Conservation (phyloP, 1,284 basidiomycete genomes). For the Heterobasidion occidentale region DNA sequence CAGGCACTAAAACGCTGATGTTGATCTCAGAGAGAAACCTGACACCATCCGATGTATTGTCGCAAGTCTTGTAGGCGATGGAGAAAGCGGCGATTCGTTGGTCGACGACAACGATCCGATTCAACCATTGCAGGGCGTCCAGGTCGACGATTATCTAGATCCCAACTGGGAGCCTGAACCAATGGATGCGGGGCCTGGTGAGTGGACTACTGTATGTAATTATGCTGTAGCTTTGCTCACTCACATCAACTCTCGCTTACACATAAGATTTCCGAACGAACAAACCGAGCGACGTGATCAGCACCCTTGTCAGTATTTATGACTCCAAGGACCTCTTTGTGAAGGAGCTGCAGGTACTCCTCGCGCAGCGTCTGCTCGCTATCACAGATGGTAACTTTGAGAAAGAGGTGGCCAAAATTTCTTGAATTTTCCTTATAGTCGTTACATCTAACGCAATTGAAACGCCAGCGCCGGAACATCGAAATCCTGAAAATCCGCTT, state of each 20-base stretch:
- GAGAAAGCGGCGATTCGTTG: slow-evolving; percentile 72
- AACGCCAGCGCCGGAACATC: slow-evolving; percentile 71
- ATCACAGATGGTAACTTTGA: slow-evolving; percentile 78
- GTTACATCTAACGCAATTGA: neutral
- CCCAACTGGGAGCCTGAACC: slow-evolving; percentile 93
- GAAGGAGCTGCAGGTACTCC: slow-evolving; percentile 84
- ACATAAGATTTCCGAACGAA: slow-evolving; percentile 71
- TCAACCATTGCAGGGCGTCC: slow-evolving; percentile 61
- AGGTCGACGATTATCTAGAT: slow-evolving; percentile 82
- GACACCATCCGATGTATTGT: slow-evolving; percentile 93
- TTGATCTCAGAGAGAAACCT: slow-evolving; percentile 55
- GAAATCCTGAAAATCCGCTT: slow-evolving; percentile 92
- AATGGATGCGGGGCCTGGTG: slow-evolving; percentile 86
- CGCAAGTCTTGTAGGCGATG: slow-evolving; percentile 82
- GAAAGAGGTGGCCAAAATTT: slow-evolving; percentile 38
- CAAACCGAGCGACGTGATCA: slow-evolving; percentile 82
- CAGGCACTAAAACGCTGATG: neutral
- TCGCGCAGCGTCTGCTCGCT: slow-evolving; percentile 76
- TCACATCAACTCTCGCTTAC: slow-evolving; percentile 20
- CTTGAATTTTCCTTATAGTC: neutral
- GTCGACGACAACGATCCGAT: slow-evolving; percentile 76
- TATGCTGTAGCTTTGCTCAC: neutral
- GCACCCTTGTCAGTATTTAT: slow-evolving; percentile 92
- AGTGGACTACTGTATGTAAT: slow-evolving; percentile 15
- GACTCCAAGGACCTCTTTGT: slow-evolving; percentile 92